Conservation (phyloP, 2,329 filamentous ascomycete species). For the Cyphellophora attinorum region DNA sequence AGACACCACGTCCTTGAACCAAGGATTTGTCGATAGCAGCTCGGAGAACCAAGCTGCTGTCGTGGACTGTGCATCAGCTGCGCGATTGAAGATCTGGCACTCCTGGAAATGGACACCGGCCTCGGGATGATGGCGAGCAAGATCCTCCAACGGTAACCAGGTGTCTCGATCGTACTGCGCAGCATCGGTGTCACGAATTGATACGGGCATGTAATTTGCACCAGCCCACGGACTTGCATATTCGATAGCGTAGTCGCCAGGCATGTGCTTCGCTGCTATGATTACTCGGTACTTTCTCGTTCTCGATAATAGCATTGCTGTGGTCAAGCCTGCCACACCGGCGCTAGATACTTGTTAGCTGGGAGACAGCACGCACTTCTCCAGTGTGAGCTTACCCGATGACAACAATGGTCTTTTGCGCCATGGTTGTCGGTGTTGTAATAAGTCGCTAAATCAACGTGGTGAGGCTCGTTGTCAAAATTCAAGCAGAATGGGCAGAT, state of each 20-base stretch:
- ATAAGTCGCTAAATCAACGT: too few species aligned
- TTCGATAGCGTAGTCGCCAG: constrained; percentile 66
- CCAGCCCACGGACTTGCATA: constrained; percentile 79
- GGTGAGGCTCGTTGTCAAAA: too few species aligned
- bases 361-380: constrained; percentile 1
- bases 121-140: constrained; percentile 54
- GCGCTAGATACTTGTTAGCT: constrained; percentile 30
- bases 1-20: constrained; percentile 62
- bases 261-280: constrained; percentile 71
- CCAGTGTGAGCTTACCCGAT: constrained; percentile 23
- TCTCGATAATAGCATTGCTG: constrained; percentile 47
- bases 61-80: constrained; percentile 50
- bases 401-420: constrained; percentile 26
- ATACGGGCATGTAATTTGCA: constrained; percentile 56
- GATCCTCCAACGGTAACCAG: constrained; percentile 46
- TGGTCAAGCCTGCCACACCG: constrained; percentile 51
- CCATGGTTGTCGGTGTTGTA: constrained; percentile 7
- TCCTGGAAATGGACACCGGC: constrained; percentile 55
- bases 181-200: constrained; percentile 20
- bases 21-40: constrained; percentile 57
- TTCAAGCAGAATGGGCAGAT: too few species aligned
- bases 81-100: constrained; percentile 51
- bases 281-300: constrained; percentile 47
- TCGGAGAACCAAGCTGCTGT: constrained; percentile 53
- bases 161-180: constrained; percentile 47